Conservation (phyloP, 2,329 filamentous ascomycete species). For the Esteya vermicola region DNA sequence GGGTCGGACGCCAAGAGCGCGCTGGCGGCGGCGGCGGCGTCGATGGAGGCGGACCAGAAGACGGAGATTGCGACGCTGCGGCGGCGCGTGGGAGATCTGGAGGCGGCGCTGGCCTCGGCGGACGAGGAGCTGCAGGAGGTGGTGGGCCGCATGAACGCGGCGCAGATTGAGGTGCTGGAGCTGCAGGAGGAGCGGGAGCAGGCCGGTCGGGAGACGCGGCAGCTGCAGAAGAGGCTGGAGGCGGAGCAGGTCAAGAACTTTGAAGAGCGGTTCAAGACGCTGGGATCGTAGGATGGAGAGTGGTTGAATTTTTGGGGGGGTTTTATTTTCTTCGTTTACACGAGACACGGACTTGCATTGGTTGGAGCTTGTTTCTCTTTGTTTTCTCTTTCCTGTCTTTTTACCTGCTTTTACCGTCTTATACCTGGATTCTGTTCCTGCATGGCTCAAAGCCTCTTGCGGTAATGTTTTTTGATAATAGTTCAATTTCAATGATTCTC, state of each 20-base stretch:
- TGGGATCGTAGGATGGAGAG: conserved; percentile 7
- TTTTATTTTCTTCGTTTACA: neutral
- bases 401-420: too few relatives aligned
- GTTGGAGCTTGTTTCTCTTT: too few relatives aligned
- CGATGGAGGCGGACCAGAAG: conserved; percentile 50
- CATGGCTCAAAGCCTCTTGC: too few relatives aligned
- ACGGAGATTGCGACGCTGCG: conserved; percentile 63
- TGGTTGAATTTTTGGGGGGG: neutral
- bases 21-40: neutral
- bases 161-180: conserved; percentile 71
- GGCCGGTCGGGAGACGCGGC: conserved; percentile 55
- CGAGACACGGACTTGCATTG: too few relatives aligned
- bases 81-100: conserved; percentile 67
- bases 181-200: conserved; percentile 64
- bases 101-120: conserved; percentile 62
- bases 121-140: conserved; percentile 76
- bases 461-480: too few relatives aligned
- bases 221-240: conserved; percentile 53
- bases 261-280: conserved; percentile 23
- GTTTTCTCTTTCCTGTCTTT: too few relatives aligned
- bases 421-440: too few relatives aligned
- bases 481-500: too few relatives aligned
- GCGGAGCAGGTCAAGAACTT: conserved; percentile 46
- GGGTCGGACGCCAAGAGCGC: too few relatives aligned
- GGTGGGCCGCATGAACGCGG: conserved; percentile 65